Evolutionary conservation across 192 early-diverging fungal genomes (phyloP), one percentile per base, ranked within the genome.

Genomic region (Coemansia asiatica): DNA sequence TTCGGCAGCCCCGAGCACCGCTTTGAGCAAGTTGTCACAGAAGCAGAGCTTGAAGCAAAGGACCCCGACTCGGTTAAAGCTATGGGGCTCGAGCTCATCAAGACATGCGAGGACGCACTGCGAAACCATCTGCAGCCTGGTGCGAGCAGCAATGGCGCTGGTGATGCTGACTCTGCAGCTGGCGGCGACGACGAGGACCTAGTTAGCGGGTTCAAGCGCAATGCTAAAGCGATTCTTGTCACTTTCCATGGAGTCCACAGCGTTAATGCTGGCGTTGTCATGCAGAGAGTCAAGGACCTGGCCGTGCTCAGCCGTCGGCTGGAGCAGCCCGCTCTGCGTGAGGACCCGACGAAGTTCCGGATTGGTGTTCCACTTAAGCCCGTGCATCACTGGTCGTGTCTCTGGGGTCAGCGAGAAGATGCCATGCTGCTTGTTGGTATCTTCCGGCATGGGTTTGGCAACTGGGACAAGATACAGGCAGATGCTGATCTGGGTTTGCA

Each of bases 391-490:
- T 98, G 96, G 96, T 81, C 81, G 49, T 90, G 88, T 48, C 40
- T 79, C 26, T 99, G 98, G 98, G 87, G 89, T 4, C 88, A 88
- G 57, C 88, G 88, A 46, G 98, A 99, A 68, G 98, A 99, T 72
- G 86, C 96, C 21, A 93, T 95, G 92, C 85, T 99, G 29, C 80
- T 99, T 19, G 91, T 97, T 27, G 98, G 98, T 56, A 90, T 98
- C 48, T 93, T 94, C 74, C 84, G 85, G 56, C 89, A 98, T 71
- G 98, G 98, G 25, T 96, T 94, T 79, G 95, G 96, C 15, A 90
- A 85, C 61, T 98, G 95, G 96, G 76, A 86, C 54, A 72, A 83
- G 58, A 96, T 99, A 12, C 90, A 92, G 53, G 85, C 87, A 3
- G 96, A 99, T 67, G 26, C 75, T 1, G 69, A 83, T 0, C 76